These are phyloP conservation scores for Rhododendron molle DNA, from an alignment of 148 eudicot species.

Conservation along the genomic window DNA sequence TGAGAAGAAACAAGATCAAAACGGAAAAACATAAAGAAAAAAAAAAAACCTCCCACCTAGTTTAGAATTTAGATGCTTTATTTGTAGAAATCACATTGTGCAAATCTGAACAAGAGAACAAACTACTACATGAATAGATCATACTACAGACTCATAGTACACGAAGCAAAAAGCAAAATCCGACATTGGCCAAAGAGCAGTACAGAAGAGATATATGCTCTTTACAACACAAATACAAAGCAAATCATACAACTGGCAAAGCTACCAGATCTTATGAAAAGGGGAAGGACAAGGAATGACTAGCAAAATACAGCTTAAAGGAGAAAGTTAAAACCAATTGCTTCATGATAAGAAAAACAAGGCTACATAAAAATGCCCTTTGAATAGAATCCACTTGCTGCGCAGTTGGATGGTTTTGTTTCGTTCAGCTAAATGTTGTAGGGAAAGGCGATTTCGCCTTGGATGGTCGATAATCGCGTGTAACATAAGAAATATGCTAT, in stretches of 20 bases:
- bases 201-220: no score
- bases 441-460: no score
- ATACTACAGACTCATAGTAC: no score
- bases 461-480: no score
- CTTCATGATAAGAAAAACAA: not conserved
- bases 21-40: no score
- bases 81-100: not conserved
- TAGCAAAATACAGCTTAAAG: not conserved
- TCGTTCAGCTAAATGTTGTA: not conserved
- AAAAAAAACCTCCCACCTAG: not conserved
- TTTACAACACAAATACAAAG: not conserved
- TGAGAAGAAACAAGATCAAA: not conserved
- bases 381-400: not conserved
- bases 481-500: not conserved
- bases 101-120: no score
- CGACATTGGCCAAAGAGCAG: no score
- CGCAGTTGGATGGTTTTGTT: not conserved
- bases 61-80: not conserved
- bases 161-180: no score
- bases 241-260: not conserved
- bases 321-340: not conserved
- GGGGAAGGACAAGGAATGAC: not conserved
- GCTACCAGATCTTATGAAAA: not conserved
- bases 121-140: no score
- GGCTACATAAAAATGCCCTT: not conserved